Base-by-base conservation (phyloP, 2,329 filamentous ascomycete species). In the Talaromyces piceae region DNA sequence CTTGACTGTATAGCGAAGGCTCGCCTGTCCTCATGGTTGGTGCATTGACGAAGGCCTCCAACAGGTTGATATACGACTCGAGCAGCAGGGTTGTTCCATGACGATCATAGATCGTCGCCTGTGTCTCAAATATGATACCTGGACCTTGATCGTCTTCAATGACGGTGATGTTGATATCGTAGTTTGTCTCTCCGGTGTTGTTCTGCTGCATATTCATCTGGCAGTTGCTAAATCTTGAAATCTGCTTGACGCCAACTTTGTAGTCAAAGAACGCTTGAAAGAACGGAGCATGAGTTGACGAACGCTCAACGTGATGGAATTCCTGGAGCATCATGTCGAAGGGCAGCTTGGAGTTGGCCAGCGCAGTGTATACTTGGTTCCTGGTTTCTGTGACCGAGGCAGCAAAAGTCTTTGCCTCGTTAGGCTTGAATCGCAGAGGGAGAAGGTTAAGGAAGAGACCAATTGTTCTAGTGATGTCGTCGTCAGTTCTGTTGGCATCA, bases 181-280 rank as follows among this genome's bases (percentile, higher is more conserved):
- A 69, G 5, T 60, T 57, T 2, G 60, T 63, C 5, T 54, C 53
- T 11, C 61, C 63, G 45, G 2, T 37, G 33, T 18, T 41, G 45
- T 25, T 62, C 54, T n/a, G 45, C 54, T 6, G 50, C 30, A 1
- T 55, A 52, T 46, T 25, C 60, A 31, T 2, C 26, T 50, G 1
- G 7, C 22, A 1, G 59, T 50, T 2, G 7, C 13, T 26, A 46
- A 46, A 46, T 22, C 13, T 8, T 25, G 27, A 28, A 58, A 13
- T 3, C 30, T 37, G 25, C 61, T 52, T 57, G 60, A 65, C 22
- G 1, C 61, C 63, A 26, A 66, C 66, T 5, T 72, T 65, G 57
- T 78, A 79, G 58, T 79, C 69, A 37, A 78, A 55, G 27, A 73
- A 69, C 0, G 62, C 67, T 57, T 81, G 78, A 63, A 79, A 80